Percentiles rank a stretch among this genome's conserved stretches.
Evolutionary conservation across 163 green algal genomes (phyloP).

Genomic region (Prototheca stagnorum): DNA sequence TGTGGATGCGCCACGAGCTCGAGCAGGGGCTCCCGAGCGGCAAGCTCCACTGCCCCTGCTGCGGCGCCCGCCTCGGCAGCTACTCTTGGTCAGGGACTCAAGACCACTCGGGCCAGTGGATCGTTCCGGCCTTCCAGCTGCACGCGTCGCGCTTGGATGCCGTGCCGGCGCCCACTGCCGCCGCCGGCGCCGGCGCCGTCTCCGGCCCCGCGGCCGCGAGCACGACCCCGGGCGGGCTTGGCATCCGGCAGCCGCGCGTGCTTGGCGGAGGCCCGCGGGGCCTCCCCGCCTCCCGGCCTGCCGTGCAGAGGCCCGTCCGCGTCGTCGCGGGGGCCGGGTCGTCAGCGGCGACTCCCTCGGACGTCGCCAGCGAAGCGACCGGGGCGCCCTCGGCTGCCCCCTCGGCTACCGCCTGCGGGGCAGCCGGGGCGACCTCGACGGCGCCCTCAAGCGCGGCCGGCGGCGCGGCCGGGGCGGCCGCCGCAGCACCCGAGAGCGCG

Average conservation of each 20-base stretch:
- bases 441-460: background rate
- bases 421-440: background rate
- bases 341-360: too few relatives aligned
- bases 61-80: slow-evolving; percentile 46
- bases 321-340: too few relatives aligned
- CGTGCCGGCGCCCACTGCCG: background rate
- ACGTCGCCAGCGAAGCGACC: too few relatives aligned
- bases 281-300: too few relatives aligned
- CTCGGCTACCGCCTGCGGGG: too few relatives aligned
- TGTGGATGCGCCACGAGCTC: slow-evolving; percentile 54
- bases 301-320: too few relatives aligned
- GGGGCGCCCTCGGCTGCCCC: too few relatives aligned
- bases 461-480: too few relatives aligned
- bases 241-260: too few relatives aligned
- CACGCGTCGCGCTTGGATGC: slow-evolving; percentile 46
- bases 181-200: background rate
- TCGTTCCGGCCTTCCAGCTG: slow-evolving; percentile 68
- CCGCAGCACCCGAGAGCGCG: too few relatives aligned
- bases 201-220: background rate
- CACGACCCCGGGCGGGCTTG: too few relatives aligned
- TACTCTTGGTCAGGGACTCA: slow-evolving; percentile 79
- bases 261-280: too few relatives aligned
- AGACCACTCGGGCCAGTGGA: slow-evolving; percentile 45
- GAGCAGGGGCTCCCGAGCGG: slow-evolving; percentile 37
- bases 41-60: slow-evolving; percentile 78